Evolutionary conservation across 1,284 basidiomycete species (phyloP).

Genomic region (Ustilago sp.): DNA sequence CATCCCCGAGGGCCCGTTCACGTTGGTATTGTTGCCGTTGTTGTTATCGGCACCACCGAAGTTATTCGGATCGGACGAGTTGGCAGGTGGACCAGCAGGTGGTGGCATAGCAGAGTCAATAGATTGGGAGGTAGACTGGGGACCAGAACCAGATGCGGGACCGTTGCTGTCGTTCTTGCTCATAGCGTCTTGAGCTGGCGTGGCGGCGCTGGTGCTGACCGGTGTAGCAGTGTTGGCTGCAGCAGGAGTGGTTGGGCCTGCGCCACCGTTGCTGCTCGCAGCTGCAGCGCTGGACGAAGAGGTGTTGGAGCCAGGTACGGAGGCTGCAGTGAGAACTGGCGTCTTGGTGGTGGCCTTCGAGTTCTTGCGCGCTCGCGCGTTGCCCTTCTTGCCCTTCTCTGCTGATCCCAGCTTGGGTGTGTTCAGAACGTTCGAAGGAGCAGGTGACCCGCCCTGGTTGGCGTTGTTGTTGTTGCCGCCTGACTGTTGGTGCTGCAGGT

Average conservation of each 20-base stretch:
- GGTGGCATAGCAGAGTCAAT: slow-evolving; percentile 42
- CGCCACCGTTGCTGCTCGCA: slow-evolving; percentile 27
- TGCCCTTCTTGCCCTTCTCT: slow-evolving; percentile 60
- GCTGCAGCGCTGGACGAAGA: slow-evolving; percentile 8
- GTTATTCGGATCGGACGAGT: slow-evolving; percentile 19
- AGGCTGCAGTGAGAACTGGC: slow-evolving; percentile 47
- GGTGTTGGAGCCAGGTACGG: slow-evolving; percentile 29
- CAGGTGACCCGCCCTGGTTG: slow-evolving; percentile 28
- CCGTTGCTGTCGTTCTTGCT: slow-evolving; percentile 18
- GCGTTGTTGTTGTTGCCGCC: slow-evolving; percentile 21
- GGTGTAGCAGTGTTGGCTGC: slow-evolving; percentile 51
- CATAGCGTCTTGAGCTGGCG: slow-evolving; percentile 46
- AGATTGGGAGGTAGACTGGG: slow-evolving; percentile 37
- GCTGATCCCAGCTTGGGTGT: slow-evolving; percentile 55
- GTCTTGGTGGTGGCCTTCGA: slow-evolving; percentile 55
- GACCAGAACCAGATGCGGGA: slow-evolving; percentile 18
- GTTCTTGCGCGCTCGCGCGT: slow-evolving; percentile 48
- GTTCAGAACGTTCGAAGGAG: slow-evolving; percentile 38
- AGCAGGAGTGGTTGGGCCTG: slow-evolving; percentile 46
- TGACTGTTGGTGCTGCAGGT: slow-evolving; percentile 27
- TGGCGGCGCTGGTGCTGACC: slow-evolving; percentile 47
- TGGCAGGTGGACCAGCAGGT: slow-evolving; percentile 32
- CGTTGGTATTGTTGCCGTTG: slow-evolving; percentile 17
- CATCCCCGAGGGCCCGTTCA: slow-evolving; percentile 23
- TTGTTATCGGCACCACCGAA: slow-evolving; percentile 24